These are phyloP conservation scores for Collybia sp. DNA, from an alignment of 768 basidiomycete species.

Conservation along the genomic window DNA sequence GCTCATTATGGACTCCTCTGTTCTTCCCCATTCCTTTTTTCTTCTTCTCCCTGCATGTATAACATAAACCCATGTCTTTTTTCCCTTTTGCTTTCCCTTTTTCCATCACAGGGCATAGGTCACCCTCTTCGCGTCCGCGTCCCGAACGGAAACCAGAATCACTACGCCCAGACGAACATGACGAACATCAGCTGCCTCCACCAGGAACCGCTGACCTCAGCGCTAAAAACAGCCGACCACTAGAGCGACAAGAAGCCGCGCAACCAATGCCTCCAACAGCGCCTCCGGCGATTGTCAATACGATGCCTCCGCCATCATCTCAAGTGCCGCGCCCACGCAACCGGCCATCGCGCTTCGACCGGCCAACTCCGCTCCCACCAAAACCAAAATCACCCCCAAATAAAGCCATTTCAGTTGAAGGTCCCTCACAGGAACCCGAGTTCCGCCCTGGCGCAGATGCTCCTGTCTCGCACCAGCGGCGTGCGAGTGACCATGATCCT, in stretches of 20 bases:
- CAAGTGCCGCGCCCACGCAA: constrained; percentile 11
- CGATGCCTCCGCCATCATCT: constrained; percentile 1
- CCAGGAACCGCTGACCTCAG: neutral
- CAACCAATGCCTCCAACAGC: constrained; percentile 2
- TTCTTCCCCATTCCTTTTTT: constrained; percentile 27
- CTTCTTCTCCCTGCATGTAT: constrained; percentile 24
- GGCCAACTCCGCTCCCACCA: constrained; percentile 7
- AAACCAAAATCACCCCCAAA: neutral
- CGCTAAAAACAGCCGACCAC: too few species aligned
- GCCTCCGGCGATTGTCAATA: neutral
- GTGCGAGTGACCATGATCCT: constrained; percentile 3
- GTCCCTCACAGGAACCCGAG: constrained; percentile 11
- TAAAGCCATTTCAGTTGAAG: neutral
- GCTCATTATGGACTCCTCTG: constrained; percentile 36
- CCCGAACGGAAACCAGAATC: constrained; percentile 15
- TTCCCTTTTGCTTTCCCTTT: constrained; percentile 23
- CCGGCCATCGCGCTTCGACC: constrained; percentile 21
- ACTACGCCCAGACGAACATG: constrained; percentile 3
- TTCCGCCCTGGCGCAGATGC: constrained; percentile 16
- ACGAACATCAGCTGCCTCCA: constrained; percentile 1
- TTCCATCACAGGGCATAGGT: constrained; percentile 45
- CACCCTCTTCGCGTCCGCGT: constrained; percentile 29
- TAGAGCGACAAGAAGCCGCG: constrained; percentile 1
- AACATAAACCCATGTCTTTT: constrained; percentile 17
- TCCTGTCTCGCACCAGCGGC: constrained; percentile 7